Base-by-base conservation (phyloP, 805 yeast genomes). In the Nakazawaea wyomingensis region DNA sequence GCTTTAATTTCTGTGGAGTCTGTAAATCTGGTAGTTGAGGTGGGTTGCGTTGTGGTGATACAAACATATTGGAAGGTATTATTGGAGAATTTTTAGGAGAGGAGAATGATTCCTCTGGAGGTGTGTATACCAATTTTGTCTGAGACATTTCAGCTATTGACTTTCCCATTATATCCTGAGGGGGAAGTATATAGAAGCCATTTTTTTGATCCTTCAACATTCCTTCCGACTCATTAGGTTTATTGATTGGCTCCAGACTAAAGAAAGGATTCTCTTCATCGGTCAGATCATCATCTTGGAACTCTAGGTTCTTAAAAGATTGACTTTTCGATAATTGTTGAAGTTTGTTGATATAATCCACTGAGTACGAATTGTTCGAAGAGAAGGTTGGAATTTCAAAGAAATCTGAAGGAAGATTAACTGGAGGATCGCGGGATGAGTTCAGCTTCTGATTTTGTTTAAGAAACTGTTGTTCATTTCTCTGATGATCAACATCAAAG, bases 281-380 rank as follows among this genome's bases (percentile, higher is more conserved):
- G 13, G 11, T 19, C 28, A 20, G 14, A 14, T 28, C 21, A 19
- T 21, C 30, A 11, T 30, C 40, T 14, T 28, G 22, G 19, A 21
- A 21, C 20, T 18, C 34, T 41, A 18, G 29, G 26, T 44, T 36
- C 28, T 54, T 52, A 30, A 63, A 49, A n/a, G n/a, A n/a, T 22
- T 59, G 3, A 52, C 46, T 30, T 55, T 55, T 44, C 53, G 37
- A 18, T 34, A 34, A 20, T 18, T 41, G 36, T 54, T 52, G 43
- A 45, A 60, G 43, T 42, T 45, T 39, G 50, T 67, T 71, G 36
- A 72, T 52, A 47, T 70, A 72, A 49, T 66, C 71, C 4, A 62
- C 76, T 2, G 74, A 66, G 47, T 60, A 72, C n/a, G n/a, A n/a
- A 28, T 50, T 55, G 42, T 60, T 62, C 1, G 50, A 49, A 0